Base-by-base conservation (phyloP, 148 eudicot species). In the Arbutus unedo region DNA sequence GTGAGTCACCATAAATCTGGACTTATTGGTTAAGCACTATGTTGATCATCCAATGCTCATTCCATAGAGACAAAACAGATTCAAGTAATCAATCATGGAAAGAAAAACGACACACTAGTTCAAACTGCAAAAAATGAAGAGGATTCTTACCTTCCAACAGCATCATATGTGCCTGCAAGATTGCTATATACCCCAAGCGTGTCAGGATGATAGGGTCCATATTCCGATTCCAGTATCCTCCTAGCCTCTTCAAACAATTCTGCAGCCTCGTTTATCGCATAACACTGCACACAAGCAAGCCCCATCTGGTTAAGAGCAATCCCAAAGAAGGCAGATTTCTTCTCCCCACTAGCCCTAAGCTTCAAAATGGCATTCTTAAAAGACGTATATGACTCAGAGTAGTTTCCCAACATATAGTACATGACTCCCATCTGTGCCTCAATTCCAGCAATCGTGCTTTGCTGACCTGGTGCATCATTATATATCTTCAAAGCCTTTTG, bases 371-470 rank as follows among this genome's bases (percentile, higher is more conserved):
- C 96, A 76, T 83, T 94, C 82, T 90, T 91, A 23, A 97, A 93
- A 2, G 92, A 91, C 64, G 82, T 76, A 82, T 97, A 94, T 3
- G 99, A 91, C 82, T 97, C 98, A 6, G 88, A 71, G 68, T 94
- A 97, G 21, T 90, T 93, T 21, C 94, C 99, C 66, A 97, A 85
- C 93, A 97, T 89, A 81, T 94, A 97, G 82, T 92, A 89, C 90
- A 94, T 84, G 76, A 94, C 99, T 23, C 99, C 99, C 91, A 97
- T 94, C 86, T 94, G 99, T n/a, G 99, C 98, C 80, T 97, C 98
- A 71, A 97, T 94, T n/a, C 99, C 99, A 0, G 99, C 99, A 77
- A 93, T 87, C 10, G 97, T 94, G 83, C 86, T 94, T 83, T 94
- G 98, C 86, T 97, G 98, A 81, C 99, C 99, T 8, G 97, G 99